These are phyloP conservation scores for Paragyromitra xinjiangensis DNA, from an alignment of 495 filamentous ascomycete species.

Conservation along the genomic window DNA sequence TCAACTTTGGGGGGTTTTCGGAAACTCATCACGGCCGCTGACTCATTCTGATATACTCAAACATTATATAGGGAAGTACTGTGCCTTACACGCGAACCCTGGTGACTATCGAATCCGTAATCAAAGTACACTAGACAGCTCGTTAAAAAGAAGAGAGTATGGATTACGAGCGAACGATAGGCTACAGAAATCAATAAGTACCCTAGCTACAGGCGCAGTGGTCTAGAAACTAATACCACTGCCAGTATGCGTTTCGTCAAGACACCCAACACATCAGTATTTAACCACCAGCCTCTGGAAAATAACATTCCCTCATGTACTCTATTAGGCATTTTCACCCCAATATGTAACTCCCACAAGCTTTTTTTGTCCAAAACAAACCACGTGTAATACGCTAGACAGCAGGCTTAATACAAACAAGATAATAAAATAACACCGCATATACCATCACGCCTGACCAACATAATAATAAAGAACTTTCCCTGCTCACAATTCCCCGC, in stretches of 20 bases:
- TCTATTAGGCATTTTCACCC: slow-evolving; percentile 9
- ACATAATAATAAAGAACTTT: slow-evolving; percentile 3
- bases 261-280: neutral
- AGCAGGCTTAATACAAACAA: slow-evolving; percentile 9
- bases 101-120: neutral
- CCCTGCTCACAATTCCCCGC: slow-evolving; percentile 11
- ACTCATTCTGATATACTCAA: neutral
- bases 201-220: too few relatives aligned
- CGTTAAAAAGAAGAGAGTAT: neutral
- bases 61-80: neutral
- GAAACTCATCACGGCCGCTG: neutral
- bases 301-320: neutral
- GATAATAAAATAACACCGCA: slow-evolving; percentile 21
- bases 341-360: slow-evolving; percentile 13
- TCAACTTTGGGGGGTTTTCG: neutral
- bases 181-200: too few relatives aligned
- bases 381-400: slow-evolving; percentile 19
- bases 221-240: neutral
- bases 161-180: neutral
- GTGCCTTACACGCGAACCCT: too few relatives aligned
- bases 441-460: slow-evolving; percentile 21
- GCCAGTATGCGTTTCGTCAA: neutral
- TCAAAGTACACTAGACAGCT: neutral
- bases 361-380: slow-evolving; percentile 16
- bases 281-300: neutral